Evolutionary conservation across 257 asterid species (phyloP), one percentile per base, ranked within the genome.

Genomic region (Echium plantagineum): DNA sequence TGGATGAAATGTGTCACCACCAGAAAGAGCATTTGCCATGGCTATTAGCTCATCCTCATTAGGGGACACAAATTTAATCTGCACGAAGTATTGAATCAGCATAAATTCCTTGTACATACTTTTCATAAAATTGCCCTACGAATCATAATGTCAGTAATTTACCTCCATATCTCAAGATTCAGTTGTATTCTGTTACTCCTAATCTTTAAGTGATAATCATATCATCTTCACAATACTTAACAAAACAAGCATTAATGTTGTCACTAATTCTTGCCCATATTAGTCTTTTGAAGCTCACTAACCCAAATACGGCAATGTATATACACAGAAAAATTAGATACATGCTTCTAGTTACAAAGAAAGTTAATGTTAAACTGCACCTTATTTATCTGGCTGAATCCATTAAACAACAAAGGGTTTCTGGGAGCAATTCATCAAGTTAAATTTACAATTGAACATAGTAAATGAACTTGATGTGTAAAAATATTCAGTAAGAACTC

Each of bases 1-100:
- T 52, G 83, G 89, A 12, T 55, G 53, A 64, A 82, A 86, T 63
- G 66, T 65, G 55, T 81, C 81, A 52, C 53, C 60, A 1, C 69
- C 51, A 30, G 90, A 80, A 3, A 91, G 64, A 13, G 90, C 83
- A 69, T 85, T 88, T 78, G 95, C 98, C 98, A 91, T 91, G 58
- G 95, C 87, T 60, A 91, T 70, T 24, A 91, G 94, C 78, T 91
- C 98, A 61, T 88, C 85, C 76, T 85, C 98, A 59, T 91, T 91
- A 38, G 98, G 98, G 19, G 97, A 91, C 66, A 90, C 78, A 63
- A 82, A 88, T 59, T 78, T 88, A 63, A 91, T 65, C 97, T 91
- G 77, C 30, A 57, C 65, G 65, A 77, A 65, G 63, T 21, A 32
- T 61, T 30, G 31, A 32, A 70, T 66, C 32, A 69, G 71, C 38